These are phyloP conservation scores for Blastobotrys ciferrii DNA, from an alignment of 1,139 yeast genomes.

Conservation along the genomic window DNA sequence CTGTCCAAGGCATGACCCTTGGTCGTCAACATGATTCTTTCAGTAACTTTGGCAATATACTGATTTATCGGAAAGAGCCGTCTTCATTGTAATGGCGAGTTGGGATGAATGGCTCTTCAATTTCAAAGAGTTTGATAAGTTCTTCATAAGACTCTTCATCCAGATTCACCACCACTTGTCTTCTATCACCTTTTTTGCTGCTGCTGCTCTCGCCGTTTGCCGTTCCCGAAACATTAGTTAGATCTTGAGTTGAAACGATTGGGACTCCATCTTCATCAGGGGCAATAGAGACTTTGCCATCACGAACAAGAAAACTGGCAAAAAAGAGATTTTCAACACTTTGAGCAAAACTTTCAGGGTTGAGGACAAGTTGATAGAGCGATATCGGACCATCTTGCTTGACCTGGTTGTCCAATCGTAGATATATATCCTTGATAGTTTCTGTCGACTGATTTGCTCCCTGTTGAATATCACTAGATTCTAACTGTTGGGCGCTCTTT, in stretches of 20 bases:
- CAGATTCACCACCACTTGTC: slow-evolving; percentile 37
- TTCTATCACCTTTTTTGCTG: slow-evolving; percentile 29
- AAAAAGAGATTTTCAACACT: slow-evolving; percentile 82
- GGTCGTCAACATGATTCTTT: too few relatives aligned
- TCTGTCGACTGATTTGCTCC: slow-evolving; percentile 21
- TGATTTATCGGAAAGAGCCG: slow-evolving; percentile 2
- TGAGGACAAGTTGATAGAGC: slow-evolving; percentile 63
- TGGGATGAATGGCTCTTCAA: slow-evolving; percentile 13
- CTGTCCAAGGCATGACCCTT: too few relatives aligned
- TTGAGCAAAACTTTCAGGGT: slow-evolving; percentile 74
- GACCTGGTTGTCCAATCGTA: slow-evolving; percentile 50
- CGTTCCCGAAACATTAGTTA: slow-evolving; percentile 29
- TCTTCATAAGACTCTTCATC: slow-evolving; percentile 64
- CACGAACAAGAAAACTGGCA: slow-evolving; percentile 74
- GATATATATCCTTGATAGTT: slow-evolving; percentile 18
- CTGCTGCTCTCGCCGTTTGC: slow-evolving; percentile 28
- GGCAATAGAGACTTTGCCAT: slow-evolving; percentile 56
- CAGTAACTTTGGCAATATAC: too few relatives aligned
- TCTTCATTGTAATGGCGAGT: slow-evolving; percentile 12
- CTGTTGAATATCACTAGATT: slow-evolving; percentile 49
- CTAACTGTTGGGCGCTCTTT: slow-evolving; percentile 56
- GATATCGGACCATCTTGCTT: slow-evolving; percentile 51
- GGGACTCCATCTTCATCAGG: slow-evolving; percentile 53
- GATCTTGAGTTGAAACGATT: slow-evolving; percentile 31
- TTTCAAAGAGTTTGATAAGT: slow-evolving; percentile 31